Base-by-base conservation (phyloP, 108 stramenopile genomes). In the Fistulifera solaris region DNA sequence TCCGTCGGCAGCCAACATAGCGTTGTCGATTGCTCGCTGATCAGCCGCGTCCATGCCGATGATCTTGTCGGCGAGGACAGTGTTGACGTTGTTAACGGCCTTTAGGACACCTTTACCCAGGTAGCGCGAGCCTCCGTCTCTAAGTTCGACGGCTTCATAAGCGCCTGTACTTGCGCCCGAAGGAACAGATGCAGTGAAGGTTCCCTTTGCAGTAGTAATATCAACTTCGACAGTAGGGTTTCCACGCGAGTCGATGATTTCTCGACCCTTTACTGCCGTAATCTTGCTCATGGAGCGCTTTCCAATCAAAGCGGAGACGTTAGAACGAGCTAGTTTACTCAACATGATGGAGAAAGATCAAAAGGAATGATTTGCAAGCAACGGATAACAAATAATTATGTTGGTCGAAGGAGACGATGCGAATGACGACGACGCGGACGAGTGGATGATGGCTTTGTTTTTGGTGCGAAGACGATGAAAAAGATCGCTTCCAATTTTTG, bases 211-310 rank as follows among this genome's bases (percentile, higher is more conserved):
- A 39, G 92, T 94, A 48, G 82, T 88, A 49, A 94, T 72, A 51
- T 87, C 89, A 25, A 91, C 89, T 77, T 99, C 99, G 52, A 99
- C 97, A 44, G 99, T 99, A 26, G 99, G 99, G 73, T 99, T 99
- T 25, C 99, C 99, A 52, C 99, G 88, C 48, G 95, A 96, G 68
- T 99, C 99, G 49, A 99, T 91, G 65, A 99, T 96, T 67, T 95
- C 90, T 40, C 99, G 94, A 7, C 90, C 98, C 38, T 72, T 59
- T 27, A 96, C 83, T 23, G 72, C 84, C 27, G 94, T 95, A 71
- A 98, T 95, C 11, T 45, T 45, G 44, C 44, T 35, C 31, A 35
- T 35, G 31, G 31, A 35, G 31, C 31, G 31, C 31, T 35, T 35
- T 35, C 31, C 31, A 8, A 8, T 35, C 31, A 35, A 35, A 35